Evolutionary conservation across 2,329 filamentous ascomycete genomes (phyloP).

Genomic region (Pseudopithomyces maydicus): DNA sequence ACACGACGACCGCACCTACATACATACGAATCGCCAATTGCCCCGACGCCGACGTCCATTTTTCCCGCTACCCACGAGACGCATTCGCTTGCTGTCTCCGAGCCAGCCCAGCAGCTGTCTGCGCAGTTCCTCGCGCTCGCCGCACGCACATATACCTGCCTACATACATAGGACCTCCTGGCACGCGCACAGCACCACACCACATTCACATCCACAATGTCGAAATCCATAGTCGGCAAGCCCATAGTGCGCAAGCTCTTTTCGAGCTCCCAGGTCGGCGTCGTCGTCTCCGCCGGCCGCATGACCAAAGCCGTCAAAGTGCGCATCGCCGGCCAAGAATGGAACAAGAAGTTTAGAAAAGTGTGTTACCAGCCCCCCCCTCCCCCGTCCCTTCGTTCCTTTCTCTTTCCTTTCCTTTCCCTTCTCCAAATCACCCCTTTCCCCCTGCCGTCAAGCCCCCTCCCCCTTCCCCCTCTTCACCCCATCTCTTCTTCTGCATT

Average conservation of each 20-base stretch:
- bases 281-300: constrained; percentile 77
- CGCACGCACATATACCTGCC: constrained; percentile 14
- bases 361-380: no score
- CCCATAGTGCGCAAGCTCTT: constrained; percentile 33
- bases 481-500: no score
- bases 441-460: no score
- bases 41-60: constrained; percentile 4
- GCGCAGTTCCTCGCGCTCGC: constrained; percentile 19
- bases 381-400: no score
- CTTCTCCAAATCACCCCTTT: no score
- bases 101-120: background rate
- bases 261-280: constrained; percentile 54
- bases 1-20: background rate
- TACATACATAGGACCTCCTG: constrained; percentile 10
- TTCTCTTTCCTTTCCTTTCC: background rate
- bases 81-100: constrained; percentile 25
- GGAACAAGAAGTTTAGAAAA: constrained; percentile 76
- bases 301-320: constrained; percentile 84
- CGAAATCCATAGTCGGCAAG: constrained; percentile 29
- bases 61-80: constrained; percentile 8
- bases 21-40: constrained; percentile 17
- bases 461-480: background rate
- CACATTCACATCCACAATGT: constrained; percentile 21
- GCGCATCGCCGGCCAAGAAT: constrained; percentile 70
- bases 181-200: no score